Base-by-base conservation (phyloP, 495 filamentous ascomycete species). In the Parmelia sp. region DNA sequence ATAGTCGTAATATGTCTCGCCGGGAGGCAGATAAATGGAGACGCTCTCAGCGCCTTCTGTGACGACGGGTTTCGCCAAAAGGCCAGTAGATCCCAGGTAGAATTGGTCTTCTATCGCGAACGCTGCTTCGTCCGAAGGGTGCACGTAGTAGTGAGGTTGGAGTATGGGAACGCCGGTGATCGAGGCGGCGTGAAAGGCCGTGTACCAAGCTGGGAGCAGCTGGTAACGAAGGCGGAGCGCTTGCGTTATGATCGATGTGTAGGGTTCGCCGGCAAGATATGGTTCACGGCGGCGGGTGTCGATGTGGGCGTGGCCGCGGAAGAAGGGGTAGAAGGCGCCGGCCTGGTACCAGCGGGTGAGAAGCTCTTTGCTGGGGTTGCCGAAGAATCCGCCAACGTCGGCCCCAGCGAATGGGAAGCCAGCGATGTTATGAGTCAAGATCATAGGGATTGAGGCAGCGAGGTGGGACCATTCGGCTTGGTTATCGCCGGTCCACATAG, bases 401-500 rank as follows among this genome's bases (percentile, higher is more conserved):
- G 94, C 93, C 40, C 94, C 95, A 11, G 92, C 83, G 69, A 97
- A 97, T 21, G 94, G 94, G 78, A 90, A 97, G 9, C 94, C 94
- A 0, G 90, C 83, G 70, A 98, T 92, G 42, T 92, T 92, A 63
- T 96, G 89, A 75, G 86, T 89, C 55, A 98, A 80, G 57, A 97
- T 78, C 94, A 98, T 97, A 27, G 94, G 92, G 59, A 98, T 82
- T 3, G 89, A 85, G 9, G 86, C 87, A 27, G 84, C 85, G 37
- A 98, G 84, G 72, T 97, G 92, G n/a, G 85, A 84, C 94, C 94
- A 98, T 33, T 82, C 85, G 9, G 94, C 94, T 70, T 90, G 88
- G 77, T 97, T 98, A 73, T 98, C 94, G 62, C 94, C 94, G 27
- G 94, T 98, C 94, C 94, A 97, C 91, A 96, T 96, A 60, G 94